Evolutionary conservation across 345 rosid genomes (phyloP), one percentile per base, ranked within the genome.

Genomic region (Lumnitzera littorea): DNA sequence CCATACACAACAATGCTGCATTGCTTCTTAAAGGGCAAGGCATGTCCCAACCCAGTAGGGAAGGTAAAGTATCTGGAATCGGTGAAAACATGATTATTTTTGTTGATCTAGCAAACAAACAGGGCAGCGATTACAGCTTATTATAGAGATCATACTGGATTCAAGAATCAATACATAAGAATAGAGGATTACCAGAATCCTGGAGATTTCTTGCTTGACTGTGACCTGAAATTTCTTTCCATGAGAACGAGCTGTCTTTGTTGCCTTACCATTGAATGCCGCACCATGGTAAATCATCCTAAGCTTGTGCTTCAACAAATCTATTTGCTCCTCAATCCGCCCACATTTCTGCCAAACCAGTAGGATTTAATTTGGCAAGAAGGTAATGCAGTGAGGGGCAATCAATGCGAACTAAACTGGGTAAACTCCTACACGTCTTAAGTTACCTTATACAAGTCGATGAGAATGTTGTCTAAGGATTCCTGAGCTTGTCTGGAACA

Each of bases 161-260:
- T 20, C 0, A 20, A 20, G 20, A 20, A 50, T 27, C n/a, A n/a
- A 41, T 46, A 43, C 8, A 55, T 25, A 25, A 2, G 50, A 15
- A 56, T 31, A 1, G 58, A 48, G n/a, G 46, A 31, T 50, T 78
- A 94, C 97, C 92, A 94, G 74, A 64, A 94, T 78, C 74, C 97
- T 83, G 59, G 97, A 86, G 23, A 78, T 83, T 64, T 94, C 97
- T 53, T 88, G 91, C 83, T 84, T 68, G 54, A 94, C 74, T 2
- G 97, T 82, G 57, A 90, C 96, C 62, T 88, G 97, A 49, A 90
- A 94, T 55, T 94, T 94, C 88, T 79, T 87, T 62, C 97, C 99
- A 72, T 88, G 99, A 55, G 96, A 94, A 15, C 97, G 88, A 0
- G 97, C 99, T 0, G 88, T 94, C 78, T 90, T 94, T 2, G 97